Conservation (phyloP, 1,284 basidiomycete species). For the Rhizoctonia solani region DNA sequence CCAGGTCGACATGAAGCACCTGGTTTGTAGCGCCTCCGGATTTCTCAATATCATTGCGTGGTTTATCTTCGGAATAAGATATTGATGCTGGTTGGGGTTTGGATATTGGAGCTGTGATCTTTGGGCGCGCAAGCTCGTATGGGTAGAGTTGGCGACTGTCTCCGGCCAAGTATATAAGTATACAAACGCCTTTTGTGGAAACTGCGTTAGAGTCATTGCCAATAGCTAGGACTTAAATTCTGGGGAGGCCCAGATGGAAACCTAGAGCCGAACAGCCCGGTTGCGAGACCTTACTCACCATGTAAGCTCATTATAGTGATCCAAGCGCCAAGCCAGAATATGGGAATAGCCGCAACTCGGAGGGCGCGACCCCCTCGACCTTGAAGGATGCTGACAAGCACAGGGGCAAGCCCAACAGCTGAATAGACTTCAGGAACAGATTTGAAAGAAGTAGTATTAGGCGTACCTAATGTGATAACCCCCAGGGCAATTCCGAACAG, state of each 20-base stretch:
- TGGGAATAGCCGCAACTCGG: constrained; percentile 33
- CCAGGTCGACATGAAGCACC: constrained; percentile 11
- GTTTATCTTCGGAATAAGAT: not conserved
- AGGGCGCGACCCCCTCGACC: constrained; percentile 32
- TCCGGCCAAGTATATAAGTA: constrained; percentile 80
- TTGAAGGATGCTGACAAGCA: constrained; percentile 57
- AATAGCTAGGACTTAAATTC: too few species aligned
- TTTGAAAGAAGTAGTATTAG: not conserved
- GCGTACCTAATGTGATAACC: constrained; percentile 17
- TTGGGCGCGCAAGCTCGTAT: constrained; percentile 70
- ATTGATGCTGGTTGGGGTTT: not conserved
- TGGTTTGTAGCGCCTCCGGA: not conserved
- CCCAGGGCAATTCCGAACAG: constrained; percentile 43
- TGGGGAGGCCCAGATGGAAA: constrained; percentile 67
- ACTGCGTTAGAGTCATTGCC: constrained; percentile 51
- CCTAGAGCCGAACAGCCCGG: not conserved
- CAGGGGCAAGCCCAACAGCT: constrained; percentile 51
- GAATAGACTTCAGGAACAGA: not conserved
- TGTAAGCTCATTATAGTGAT: constrained; percentile 30
- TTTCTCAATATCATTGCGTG: not conserved
- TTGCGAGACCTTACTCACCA: not conserved
- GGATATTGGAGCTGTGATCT: constrained; percentile 39
- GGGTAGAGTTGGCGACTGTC: constrained; percentile 75
- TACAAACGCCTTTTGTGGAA: constrained; percentile 45
- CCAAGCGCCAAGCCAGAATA: constrained; percentile 38